Base-by-base conservation (phyloP, 352 stramenopile species). In the Discostella stelligera region DNA sequence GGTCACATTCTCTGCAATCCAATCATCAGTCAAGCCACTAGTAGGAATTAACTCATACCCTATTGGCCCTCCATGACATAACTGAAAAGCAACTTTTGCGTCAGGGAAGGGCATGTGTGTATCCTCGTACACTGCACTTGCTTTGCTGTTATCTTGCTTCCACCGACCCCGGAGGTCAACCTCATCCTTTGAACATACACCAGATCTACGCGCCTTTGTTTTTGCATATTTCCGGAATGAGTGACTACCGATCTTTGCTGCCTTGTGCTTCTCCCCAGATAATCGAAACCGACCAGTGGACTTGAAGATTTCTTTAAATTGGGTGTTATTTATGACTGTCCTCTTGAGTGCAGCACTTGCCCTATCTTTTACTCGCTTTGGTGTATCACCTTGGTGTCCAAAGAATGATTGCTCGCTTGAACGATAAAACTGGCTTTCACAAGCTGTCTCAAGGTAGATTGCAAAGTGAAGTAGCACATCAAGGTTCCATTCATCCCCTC, bases 11-110 rank as follows among this genome's bases (percentile, higher is more conserved):
- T 55, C 49, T 21, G 49, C 49, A 55, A 55, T 55, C 49, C 49
- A 55, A 27, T 55, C 49, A 55, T 55, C 49, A 55, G n/a, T 55
- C 49, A 55, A 55, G 25, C 49, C 49, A 55, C 49, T 55, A 21
- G 20, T 23, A 13, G 49, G 10, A 11, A 55, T 23, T 23, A 55
- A 55, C 11, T 55, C 49, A 55, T 55, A 55, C 49, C 6, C 49
- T 55, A 55, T 55, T 55, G 49, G 49, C 25, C 49, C 49, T 21
- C 49, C 49, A 55, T n/a, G 49, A 20, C 49, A 55, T 18, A 55
- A 23, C 49, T 55, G 49, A 55, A 55, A 55, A 13, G 46, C 46
- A 54, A 54, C 46, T 14, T 54, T 4, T 3, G 46, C 3, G 23
- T 54, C 46, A 16, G 46, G 7, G 23, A 54, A 14, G 46, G 46